phyloP scores from a whole-genome alignment of 345 rosid genomes.

The Euphorbia lathyris region DNA sequence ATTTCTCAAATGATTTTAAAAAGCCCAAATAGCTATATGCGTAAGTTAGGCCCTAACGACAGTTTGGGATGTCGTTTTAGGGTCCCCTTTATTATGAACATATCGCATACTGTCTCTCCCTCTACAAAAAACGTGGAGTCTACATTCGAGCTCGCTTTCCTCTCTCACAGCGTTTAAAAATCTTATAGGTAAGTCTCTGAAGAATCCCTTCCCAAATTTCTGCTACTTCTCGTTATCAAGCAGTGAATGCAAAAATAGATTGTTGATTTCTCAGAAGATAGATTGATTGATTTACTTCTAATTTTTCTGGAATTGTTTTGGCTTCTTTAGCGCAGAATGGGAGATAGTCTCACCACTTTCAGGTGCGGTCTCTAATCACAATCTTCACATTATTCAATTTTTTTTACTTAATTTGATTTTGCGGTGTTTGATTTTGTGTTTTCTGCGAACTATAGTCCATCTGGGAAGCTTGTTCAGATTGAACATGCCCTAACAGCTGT shows the following conservation, averaged over 20 bases:
- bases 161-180: background rate
- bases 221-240: background rate
- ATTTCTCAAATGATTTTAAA: too few relatives aligned
- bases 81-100: too few relatives aligned
- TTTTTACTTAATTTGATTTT: background rate
- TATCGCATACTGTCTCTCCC: too few relatives aligned
- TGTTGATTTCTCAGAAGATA: background rate
- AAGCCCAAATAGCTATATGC: too few relatives aligned
- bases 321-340: conserved; percentile 48
- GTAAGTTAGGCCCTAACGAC: too few relatives aligned
- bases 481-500: conserved; percentile 95
- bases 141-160: background rate
- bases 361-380: conserved; percentile 34
- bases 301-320: too few relatives aligned
- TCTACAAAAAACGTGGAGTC: conserved; percentile 6
- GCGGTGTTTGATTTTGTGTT: background rate
- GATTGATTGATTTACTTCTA: too few relatives aligned
- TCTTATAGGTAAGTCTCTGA: background rate
- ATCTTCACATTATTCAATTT: background rate
- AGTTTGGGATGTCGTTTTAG: too few relatives aligned
- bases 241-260: background rate
- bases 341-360: conserved; percentile 95
- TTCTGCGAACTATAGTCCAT: conserved; percentile 50
- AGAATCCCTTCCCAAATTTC: background rate
- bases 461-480: conserved; percentile 97